Evolutionary conservation across 202 grass and related monocot genomes (phyloP).

Genomic region (Panicum hallii): DNA sequence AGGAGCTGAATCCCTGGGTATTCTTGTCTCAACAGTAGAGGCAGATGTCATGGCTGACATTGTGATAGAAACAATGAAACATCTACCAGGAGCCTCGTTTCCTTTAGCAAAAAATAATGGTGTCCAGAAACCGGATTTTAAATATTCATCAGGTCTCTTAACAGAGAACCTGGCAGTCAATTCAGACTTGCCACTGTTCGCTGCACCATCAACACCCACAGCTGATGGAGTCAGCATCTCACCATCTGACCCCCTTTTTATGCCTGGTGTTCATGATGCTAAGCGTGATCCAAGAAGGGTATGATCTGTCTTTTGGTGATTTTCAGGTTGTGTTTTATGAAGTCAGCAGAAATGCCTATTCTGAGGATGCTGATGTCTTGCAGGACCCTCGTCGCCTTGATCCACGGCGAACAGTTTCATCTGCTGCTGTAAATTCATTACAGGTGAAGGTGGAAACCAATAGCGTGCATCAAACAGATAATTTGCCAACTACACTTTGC

Average conservation of each 20-base stretch:
- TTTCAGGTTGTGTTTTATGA: conserved; percentile 26
- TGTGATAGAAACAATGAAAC: conserved; percentile 99
- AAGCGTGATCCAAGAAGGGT: conserved; percentile 98
- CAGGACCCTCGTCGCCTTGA: conserved; percentile 99
- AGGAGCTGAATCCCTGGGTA: conserved; percentile 91
- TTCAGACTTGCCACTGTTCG: conserved; percentile 33
- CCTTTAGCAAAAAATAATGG: conserved; percentile 39
- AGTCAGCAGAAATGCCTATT: conserved; percentile 40
- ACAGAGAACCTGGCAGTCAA: conserved; percentile 43
- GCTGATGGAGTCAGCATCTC: conserved; percentile 46
- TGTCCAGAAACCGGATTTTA: conserved; percentile 44
- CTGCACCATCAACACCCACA: conserved; percentile 42
- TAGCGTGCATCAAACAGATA: conserved; percentile 47
- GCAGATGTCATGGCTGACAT: conserved; percentile 98
- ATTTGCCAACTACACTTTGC: conserved; percentile 47
- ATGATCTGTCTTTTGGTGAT: conserved; percentile 47
- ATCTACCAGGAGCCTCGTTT: conserved; percentile 60
- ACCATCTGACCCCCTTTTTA: conserved; percentile 50
- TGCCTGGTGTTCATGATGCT: conserved; percentile 58
- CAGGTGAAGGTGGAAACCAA: conserved; percentile 58
- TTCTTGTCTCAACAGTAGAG: conserved; percentile 91
- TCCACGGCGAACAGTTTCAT: conserved; percentile 72
- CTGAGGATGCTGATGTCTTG: conserved; percentile 46
- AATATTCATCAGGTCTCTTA: conserved; percentile 45
- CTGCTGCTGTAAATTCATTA: conserved; percentile 49